Base-by-base conservation (phyloP, 108 stramenopile species). In the Cyclotella baltica region DNA sequence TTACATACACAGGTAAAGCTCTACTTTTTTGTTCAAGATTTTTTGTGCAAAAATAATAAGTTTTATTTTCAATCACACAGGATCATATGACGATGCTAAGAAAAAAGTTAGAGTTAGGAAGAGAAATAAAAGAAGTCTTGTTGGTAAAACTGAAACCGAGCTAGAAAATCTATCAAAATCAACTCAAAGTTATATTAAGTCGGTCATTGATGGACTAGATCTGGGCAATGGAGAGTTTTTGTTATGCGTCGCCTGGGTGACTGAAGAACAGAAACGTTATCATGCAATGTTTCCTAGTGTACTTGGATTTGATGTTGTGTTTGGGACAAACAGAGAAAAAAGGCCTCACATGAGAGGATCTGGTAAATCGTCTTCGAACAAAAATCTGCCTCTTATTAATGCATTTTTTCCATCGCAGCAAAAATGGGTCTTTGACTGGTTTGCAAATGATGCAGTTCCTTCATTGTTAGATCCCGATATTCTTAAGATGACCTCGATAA, bases 321-420 rank as follows among this genome's bases (percentile, higher is more conserved):
- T 55, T 55, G 53, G 53, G 23, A 55, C 53, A 6, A 55, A 55
- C n/a, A 23, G 13, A n/a, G 53, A 55, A 55, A 55, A 55, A 20
- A n/a, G 53, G 6, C 53, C 53, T 55, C n/a, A 11, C 8, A 43
- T 43, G 40, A 8, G 40, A 11, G 40, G 40, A 8, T 11, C 40
- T 43, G 40, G 40, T 11, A 43, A 43, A 13, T 43, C 40, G 8
- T 43, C 40, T 13, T 43, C 40, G 13, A 43, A 43, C 13, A 43
- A 43, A 43, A 43, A 43, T 43, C 40, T 43, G 10, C 40, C 40
- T 13, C 8, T 43, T 13, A 43, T 43, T 13, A 43, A 43, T 43
- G 40, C 40, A 13, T 43, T 43, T 13, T 13, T 43, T 11, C 40
- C 40, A 43, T 11, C 8, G 10, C 10, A 43, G 40, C 8, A 43